Evolutionary conservation across 139 green algal species (phyloP).

Genomic region (Chlorella sp.): DNA sequence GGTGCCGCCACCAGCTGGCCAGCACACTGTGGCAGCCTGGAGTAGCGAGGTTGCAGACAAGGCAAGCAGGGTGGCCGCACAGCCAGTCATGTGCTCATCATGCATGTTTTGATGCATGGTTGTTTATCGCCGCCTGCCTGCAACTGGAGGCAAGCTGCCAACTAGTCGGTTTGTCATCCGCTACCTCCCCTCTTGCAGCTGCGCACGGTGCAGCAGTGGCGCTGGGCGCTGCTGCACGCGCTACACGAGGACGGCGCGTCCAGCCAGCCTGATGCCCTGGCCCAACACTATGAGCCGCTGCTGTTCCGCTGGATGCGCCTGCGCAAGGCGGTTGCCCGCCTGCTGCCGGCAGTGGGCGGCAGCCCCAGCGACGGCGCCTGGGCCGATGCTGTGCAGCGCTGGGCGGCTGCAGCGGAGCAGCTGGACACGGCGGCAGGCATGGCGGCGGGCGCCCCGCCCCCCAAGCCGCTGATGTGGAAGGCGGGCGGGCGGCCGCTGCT

Average conservation of each 20-base stretch:
- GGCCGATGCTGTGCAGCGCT: not conserved
- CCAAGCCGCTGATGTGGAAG: slow-evolving; percentile 84
- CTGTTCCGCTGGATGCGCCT: slow-evolving; percentile 67
- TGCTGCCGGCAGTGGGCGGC: slow-evolving; percentile 30
- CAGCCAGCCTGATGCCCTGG: not conserved
- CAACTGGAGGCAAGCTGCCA: not conserved
- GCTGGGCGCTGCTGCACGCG: slow-evolving; percentile 50
- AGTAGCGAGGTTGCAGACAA: not conserved
- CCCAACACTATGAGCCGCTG: slow-evolving; percentile 54
- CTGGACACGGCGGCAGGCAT: slow-evolving; percentile 46
- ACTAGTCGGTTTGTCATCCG: too few species aligned
- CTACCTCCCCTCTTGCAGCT: slow-evolving; percentile 38
- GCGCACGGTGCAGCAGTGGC: slow-evolving; percentile 55
- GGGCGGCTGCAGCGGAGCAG: slow-evolving; percentile 30
- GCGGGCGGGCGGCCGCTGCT: slow-evolving; percentile 74
- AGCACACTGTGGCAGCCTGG: not conserved
- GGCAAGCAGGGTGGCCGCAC: slow-evolving; percentile 6
- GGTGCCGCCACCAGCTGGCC: not conserved
- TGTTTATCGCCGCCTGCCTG: too few species aligned
- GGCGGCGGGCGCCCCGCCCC: slow-evolving; percentile 13
- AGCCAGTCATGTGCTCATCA: too few species aligned
- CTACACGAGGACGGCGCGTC: slow-evolving; percentile 46
- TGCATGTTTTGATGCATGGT: not conserved
- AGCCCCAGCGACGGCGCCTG: not conserved
- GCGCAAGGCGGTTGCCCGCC: slow-evolving; percentile 44